Evolutionary conservation across 2,329 filamentous ascomycete species (phyloP).

Genomic region (Diaporthe aspalathi): DNA sequence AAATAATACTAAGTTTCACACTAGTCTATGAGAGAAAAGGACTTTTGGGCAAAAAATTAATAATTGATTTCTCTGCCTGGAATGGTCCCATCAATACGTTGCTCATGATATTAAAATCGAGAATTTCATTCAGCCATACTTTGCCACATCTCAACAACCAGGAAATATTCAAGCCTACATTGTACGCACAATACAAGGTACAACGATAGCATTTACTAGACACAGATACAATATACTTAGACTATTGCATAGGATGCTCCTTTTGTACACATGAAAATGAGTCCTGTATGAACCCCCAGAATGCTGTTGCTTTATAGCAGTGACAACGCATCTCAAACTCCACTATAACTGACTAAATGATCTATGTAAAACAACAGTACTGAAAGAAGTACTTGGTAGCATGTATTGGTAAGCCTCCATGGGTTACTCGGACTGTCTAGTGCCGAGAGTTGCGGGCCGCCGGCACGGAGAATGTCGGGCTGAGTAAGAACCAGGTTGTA

Average conservation of each 20-base stretch:
- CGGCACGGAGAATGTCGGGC: conserved; percentile 14
- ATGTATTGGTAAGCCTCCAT: background rate
- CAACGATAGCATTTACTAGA: background rate
- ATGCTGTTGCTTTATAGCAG: background rate
- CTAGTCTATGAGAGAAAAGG: too few relatives aligned
- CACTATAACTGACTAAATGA: background rate
- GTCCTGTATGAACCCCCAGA: background rate
- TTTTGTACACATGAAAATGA: background rate
- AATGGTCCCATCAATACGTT: too few relatives aligned
- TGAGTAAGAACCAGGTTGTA: conserved; percentile 27
- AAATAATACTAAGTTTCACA: too few relatives aligned
- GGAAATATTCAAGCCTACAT: too few relatives aligned
- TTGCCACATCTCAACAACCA: too few relatives aligned
- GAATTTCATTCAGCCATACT: too few relatives aligned
- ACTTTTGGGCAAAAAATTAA: too few relatives aligned
- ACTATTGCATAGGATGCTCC: background rate
- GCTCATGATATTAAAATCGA: too few relatives aligned
- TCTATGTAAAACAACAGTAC: too few relatives aligned
- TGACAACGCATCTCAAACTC: background rate
- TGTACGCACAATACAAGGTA: too few relatives aligned
- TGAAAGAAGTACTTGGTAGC: background rate
- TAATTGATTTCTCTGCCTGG: too few relatives aligned
- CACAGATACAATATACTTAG: background rate
- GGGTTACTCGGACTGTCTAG: background rate
- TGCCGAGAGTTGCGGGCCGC: background rate